Percentiles rank a stretch among this genome's conserved stretches.
These are phyloP conservation scores for Groenewaldozyma sp. DNA, from an alignment of 1,139 yeast genomes.

Conservation along the genomic window DNA sequence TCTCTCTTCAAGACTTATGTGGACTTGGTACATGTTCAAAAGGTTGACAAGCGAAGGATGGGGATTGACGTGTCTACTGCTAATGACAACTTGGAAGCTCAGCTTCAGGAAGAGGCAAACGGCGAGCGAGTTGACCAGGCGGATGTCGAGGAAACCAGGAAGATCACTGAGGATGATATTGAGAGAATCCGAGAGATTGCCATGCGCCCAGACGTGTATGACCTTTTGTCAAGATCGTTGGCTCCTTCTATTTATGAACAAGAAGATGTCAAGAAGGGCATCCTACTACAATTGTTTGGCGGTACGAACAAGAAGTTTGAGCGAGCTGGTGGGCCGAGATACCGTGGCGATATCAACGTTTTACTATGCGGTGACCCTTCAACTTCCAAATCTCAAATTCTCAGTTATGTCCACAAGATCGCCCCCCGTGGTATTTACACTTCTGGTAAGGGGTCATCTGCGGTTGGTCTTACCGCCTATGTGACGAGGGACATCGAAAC, in stretches of 20 bases:
- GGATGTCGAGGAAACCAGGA: slow-evolving; percentile 70
- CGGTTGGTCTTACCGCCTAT: slow-evolving; percentile 97
- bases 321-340: slow-evolving; percentile 75
- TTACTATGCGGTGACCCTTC: slow-evolving; percentile 97
- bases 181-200: slow-evolving; percentile 53
- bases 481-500: slow-evolving; percentile 92
- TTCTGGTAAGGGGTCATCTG: slow-evolving; percentile 97
- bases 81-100: slow-evolving; percentile 24
- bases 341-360: slow-evolving; percentile 91
- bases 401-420: slow-evolving; percentile 91
- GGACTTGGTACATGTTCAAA: slow-evolving; percentile 88
- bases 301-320: slow-evolving; percentile 85
- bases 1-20: slow-evolving; percentile 83
- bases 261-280: slow-evolving; percentile 95
- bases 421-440: slow-evolving; percentile 98
- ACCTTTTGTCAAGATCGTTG: slow-evolving; percentile 77
- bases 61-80: slow-evolving; percentile 69
- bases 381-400: slow-evolving; percentile 87
- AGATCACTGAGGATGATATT: slow-evolving; percentile 59
- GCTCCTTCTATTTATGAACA: slow-evolving; percentile 95
- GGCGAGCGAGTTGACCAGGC: slow-evolving; percentile 11
- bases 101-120: background rate
- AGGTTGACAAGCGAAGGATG: slow-evolving; percentile 71
- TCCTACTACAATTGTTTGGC: slow-evolving; percentile 83
- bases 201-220: slow-evolving; percentile 70